phyloP scores from a whole-genome alignment of 129 eudicot genomes.

The Arctium lappa region DNA sequence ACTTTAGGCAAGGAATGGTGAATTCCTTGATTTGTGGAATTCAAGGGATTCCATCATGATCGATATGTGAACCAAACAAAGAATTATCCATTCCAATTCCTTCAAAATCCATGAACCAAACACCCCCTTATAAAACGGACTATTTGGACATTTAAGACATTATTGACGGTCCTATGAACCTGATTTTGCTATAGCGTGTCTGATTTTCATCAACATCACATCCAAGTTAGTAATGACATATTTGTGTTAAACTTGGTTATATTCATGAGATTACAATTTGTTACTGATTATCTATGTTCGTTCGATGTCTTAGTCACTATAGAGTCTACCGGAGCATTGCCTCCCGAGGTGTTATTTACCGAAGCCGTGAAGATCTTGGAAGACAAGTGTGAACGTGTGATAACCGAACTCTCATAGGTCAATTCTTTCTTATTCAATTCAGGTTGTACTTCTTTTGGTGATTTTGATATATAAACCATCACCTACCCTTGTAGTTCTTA shows the following conservation, averaged over 20 bases:
- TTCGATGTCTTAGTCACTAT: conserved; percentile 54
- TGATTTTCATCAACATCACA: too few relatives aligned
- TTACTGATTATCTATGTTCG: not conserved
- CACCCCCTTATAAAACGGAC: not conserved
- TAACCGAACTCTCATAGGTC: conserved; percentile 76
- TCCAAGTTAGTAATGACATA: not conserved
- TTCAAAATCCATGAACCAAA: too few relatives aligned
- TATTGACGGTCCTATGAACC: too few relatives aligned
- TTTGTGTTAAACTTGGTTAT: not conserved
- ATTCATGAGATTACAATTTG: not conserved
- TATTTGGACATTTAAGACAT: not conserved
- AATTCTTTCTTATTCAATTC: not conserved
- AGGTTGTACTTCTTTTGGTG: not conserved
- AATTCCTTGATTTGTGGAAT: too few relatives aligned
- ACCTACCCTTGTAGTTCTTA: not conserved
- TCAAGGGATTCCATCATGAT: too few relatives aligned
- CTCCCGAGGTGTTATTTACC: conserved; percentile 79
- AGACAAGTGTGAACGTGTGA: conserved; percentile 77
- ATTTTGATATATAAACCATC: not conserved
- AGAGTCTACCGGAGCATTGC: conserved; percentile 86
- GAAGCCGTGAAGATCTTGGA: conserved; percentile 93
- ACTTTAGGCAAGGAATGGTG: too few relatives aligned
- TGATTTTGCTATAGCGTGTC: too few relatives aligned
- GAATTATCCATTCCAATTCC: too few relatives aligned
- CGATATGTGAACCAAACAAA: too few relatives aligned